A percentile compares a stretch with the other conserved stretches of the same genome.
Conservation (phyloP, 2,329 filamentous ascomycete genomes). For the Venturiaceae sp. region DNA sequence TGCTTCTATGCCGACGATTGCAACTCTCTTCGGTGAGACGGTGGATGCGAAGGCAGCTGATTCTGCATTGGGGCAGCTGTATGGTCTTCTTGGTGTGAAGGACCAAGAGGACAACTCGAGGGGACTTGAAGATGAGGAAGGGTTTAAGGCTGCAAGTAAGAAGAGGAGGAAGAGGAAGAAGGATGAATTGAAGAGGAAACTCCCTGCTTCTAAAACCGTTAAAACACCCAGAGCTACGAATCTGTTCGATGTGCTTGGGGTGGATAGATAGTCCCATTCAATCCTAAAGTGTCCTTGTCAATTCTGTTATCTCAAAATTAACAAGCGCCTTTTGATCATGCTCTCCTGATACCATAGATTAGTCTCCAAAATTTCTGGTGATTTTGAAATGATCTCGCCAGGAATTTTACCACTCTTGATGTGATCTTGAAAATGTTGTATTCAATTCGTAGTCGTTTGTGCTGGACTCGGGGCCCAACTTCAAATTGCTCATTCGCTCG, state of each 20-base stretch:
- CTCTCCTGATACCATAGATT: too few species aligned
- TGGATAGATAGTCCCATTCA: too few species aligned
- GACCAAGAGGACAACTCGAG: background rate
- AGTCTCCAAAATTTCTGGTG: too few species aligned
- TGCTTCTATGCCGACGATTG: background rate
- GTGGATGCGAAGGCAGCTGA: background rate
- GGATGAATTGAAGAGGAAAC: slow-evolving; percentile 10
- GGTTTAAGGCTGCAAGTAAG: background rate
- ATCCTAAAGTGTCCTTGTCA: too few species aligned
- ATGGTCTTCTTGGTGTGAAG: background rate
- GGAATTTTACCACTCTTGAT: too few species aligned
- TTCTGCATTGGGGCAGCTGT: background rate
- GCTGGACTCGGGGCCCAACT: too few species aligned
- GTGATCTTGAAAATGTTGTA: too few species aligned
- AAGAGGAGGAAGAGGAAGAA: slow-evolving; percentile 10
- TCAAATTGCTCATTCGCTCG: too few species aligned
- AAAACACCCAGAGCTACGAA: background rate
- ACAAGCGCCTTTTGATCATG: too few species aligned
- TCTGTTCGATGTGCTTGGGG: background rate
- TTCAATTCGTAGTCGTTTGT: too few species aligned
- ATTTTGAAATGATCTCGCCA: too few species aligned
- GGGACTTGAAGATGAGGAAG: background rate
- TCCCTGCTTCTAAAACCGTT: background rate
- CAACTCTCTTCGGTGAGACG: background rate
- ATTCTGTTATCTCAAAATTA: too few species aligned